A percentile compares a stretch with the other conserved stretches of the same genome.
phyloP scores from a whole-genome alignment of 305 asterid species.

The Solanum hybrid region DNA sequence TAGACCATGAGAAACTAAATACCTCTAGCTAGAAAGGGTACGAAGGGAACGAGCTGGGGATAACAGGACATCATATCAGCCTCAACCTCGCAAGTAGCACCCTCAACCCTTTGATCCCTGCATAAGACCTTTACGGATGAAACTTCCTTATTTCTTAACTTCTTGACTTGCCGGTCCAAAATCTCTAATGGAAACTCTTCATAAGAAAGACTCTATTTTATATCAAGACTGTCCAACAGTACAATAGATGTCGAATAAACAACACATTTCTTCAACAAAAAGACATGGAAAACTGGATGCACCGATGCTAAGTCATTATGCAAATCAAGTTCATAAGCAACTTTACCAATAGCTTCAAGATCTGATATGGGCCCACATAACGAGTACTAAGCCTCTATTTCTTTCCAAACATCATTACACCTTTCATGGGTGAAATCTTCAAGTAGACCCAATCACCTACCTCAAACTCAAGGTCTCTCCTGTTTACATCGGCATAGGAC shows the following conservation, averaged over 20 bases:
- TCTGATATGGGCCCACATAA: background rate
- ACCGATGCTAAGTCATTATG: background rate
- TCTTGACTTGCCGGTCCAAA: background rate
- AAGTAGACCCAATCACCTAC: background rate
- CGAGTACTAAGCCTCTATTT: background rate
- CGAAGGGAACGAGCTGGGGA: background rate
- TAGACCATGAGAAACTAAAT: background rate
- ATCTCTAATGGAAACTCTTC: background rate
- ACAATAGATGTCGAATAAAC: background rate
- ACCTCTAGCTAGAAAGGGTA: background rate
- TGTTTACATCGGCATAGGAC: background rate
- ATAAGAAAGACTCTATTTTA: background rate
- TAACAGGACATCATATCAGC: background rate
- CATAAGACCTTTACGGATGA: background rate
- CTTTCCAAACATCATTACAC: background rate
- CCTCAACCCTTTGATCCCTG: background rate
- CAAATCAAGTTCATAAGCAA: background rate
- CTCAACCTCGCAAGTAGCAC: background rate
- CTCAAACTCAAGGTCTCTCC: background rate
- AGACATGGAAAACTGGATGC: background rate
- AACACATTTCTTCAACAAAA: background rate
- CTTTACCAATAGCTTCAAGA: background rate
- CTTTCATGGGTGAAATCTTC: background rate
- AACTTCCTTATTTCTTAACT: background rate
- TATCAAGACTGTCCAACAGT: background rate